Evolutionary conservation across 495 filamentous ascomycete species (phyloP), one percentile per base, ranked within the genome.

Genomic region (Penicillium waksmanii): DNA sequence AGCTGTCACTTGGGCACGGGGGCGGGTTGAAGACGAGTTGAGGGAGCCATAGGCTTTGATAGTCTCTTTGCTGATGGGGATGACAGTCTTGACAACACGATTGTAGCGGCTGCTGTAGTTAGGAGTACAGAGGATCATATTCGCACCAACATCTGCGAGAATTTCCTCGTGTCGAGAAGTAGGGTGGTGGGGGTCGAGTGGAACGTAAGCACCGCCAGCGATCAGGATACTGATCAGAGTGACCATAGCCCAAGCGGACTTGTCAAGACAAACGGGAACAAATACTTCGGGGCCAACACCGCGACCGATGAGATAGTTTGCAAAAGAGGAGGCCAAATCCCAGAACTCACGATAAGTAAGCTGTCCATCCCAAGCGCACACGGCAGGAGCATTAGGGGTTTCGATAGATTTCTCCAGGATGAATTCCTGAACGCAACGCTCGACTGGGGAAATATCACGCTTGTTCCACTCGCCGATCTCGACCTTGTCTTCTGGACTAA

Each of bases 221-320:
- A 83, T 84, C 13, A 84, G 61, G 19, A 87, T 72, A 46, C 77
- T 80, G 6, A 83, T 70, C 8, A 84, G 75, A 0, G 77, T 73
- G 8, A 89, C 74, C 19, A 84, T 66, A 1, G 80, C 77, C 79
- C 78, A 87, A 1, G 75, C 67, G 0, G 81, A 84, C 53, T 87
- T 88, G 46, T 83, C 77, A 25, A 87, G 74, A 56, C 79, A 85
- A 0, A 89, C 61, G 3, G 84, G 85, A 3, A 88, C 81, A 2
- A 85, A 52, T 0, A 65, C 69, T 27, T 83, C 82, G 3, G 72
- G 73, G 2, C 64, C 68, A 43, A 87, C 74, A 27, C 84, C 84
- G 8, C 82, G 75, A 19, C 68, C 71, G 2, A 64, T 56, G 0
- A 83, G 64, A 46, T 79, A 73, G 6, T 58, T 61, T 9, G 76